A percentile compares a stretch with the other conserved stretches of the same genome.
phyloP scores from a whole-genome alignment of 192 early-diverging fungal species.

The Backusella westeae region DNA sequence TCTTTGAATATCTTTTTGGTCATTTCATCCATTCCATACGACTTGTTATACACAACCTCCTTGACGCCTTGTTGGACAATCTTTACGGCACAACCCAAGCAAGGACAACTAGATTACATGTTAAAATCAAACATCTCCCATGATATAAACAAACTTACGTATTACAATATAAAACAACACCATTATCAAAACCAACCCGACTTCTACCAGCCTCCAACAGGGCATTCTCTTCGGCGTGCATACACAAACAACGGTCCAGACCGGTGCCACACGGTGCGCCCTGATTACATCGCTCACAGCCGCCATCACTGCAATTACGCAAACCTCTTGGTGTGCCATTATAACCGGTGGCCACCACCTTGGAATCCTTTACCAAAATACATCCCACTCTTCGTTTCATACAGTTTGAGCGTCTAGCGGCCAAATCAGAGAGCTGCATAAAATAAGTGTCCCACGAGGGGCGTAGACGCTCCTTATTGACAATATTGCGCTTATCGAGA shows the following conservation, averaged over 20 bases:
- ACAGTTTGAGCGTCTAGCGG: slow-evolving; percentile 89
- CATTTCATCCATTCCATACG: slow-evolving; percentile 94
- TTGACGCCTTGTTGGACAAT: slow-evolving; percentile 92
- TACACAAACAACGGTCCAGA: slow-evolving; percentile 89
- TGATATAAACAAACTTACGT: slow-evolving; percentile 50
- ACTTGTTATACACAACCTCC: slow-evolving; percentile 89
- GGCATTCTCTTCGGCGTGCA: slow-evolving; percentile 99
- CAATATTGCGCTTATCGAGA: slow-evolving; percentile 56
- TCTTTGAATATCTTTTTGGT: slow-evolving; percentile 79
- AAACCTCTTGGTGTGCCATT: slow-evolving; percentile 95
- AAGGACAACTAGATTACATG: slow-evolving; percentile 50
- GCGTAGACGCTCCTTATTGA: slow-evolving; percentile 72
- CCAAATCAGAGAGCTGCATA: slow-evolving; percentile 91
- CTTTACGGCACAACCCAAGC: slow-evolving; percentile 92
- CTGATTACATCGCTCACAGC: slow-evolving; percentile 92
- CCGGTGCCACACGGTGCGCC: slow-evolving; percentile 72
- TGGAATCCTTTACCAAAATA: slow-evolving; percentile 82
- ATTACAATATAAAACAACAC: slow-evolving; percentile 91
- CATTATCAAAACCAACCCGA: slow-evolving; percentile 59
- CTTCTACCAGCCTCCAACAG: slow-evolving; percentile 94
- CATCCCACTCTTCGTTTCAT: slow-evolving; percentile 99
- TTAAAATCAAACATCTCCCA: too few relatives aligned
- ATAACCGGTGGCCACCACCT: slow-evolving; percentile 97
- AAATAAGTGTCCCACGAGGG: slow-evolving; percentile 98
- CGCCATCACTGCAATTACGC: slow-evolving; percentile 92